Conservation (phyloP, 2,329 filamentous ascomycete genomes). For the Lizonia empirigonia region DNA sequence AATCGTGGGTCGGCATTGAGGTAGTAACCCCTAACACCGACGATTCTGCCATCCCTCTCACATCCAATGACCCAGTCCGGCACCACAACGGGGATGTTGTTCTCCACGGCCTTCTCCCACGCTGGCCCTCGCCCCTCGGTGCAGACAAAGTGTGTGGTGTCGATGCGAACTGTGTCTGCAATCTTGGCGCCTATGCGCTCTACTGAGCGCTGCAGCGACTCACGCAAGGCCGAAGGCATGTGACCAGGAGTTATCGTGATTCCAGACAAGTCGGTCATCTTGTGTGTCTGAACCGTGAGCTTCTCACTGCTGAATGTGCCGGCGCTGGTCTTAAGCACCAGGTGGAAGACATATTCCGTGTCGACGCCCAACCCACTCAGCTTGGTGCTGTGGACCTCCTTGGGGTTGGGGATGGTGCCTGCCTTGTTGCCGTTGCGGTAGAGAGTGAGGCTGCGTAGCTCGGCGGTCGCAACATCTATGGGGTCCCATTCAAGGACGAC, state of each 20-base stretch:
- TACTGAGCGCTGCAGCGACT: constrained; percentile 75
- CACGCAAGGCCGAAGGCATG: constrained; percentile 73
- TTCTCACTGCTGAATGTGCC: constrained; percentile 86
- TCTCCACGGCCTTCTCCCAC: constrained; percentile 97
- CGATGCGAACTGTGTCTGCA: constrained; percentile 87
- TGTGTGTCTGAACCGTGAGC: constrained; percentile 87
- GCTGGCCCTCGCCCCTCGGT: constrained; percentile 86
- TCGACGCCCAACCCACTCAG: constrained; percentile 96
- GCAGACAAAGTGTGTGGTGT: constrained; percentile 98
- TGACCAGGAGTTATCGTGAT: constrained; percentile 94
- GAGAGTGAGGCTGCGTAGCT: constrained; percentile 84
- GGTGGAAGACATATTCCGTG: constrained; percentile 92
- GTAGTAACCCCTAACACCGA: constrained; percentile 95
- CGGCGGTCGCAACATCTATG: constrained; percentile 88
- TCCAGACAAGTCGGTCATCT: constrained; percentile 96
- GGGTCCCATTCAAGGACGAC: constrained; percentile 98
- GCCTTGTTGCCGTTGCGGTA: constrained; percentile 98
- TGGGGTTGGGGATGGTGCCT: constrained; percentile 86
- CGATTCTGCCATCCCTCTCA: constrained; percentile 87
- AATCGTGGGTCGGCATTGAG: constrained; percentile 79
- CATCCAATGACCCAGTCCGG: constrained; percentile 99
- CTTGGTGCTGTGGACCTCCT: constrained; percentile 92
- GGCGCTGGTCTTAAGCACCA: constrained; percentile 87
- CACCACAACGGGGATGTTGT: constrained; percentile 95
- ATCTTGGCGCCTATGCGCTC: constrained; percentile 92